Base-by-base conservation (phyloP, 192 early-diverging fungal genomes). In the Entomortierella lignicola region DNA sequence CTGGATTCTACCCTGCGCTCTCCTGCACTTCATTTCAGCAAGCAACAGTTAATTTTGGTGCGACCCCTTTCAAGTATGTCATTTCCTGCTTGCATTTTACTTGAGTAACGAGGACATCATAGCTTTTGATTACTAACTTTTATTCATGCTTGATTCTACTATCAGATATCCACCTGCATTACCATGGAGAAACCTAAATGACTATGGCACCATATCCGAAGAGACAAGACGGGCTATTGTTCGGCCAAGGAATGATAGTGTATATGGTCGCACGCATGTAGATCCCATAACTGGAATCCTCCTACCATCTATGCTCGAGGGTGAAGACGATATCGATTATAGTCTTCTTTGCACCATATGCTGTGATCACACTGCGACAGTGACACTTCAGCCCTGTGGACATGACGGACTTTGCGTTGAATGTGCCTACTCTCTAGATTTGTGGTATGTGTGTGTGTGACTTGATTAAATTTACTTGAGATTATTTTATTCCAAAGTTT, bases 1-100 rank as follows among this genome's bases (percentile, higher is more conserved):
- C 55, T 10, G 86, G 87, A 20, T 72, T 83, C 72, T 94, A 84
- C 63, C 94, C 94, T 5, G 93, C 94, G 8, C 77, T 91, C 18
- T 93, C 91, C 6, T 82, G 95, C 21, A 90, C 94, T 6, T 89
- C 89, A 1, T 85, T 89, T 44, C 92, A 95, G 64, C 90, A 89
- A 15, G 90, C 90, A 5, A 61, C 81, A 29, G 70, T 95, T 37
- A 83, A 83, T n/a, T 94, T 95, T 89, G 94, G 94, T 15, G 82
- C 80, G 8, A 71, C 71, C 7, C 70, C 71, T 0, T 84, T 82
- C 69, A 74, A 68, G 81, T 84, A 72, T 48, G 56, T 44, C 23
- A 37, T 37, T 37, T 37, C 10, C n/a, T 7, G 34, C 34, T 37
- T 10, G 34, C 34, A 37, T 37, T 37, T 37, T 37, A 37, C 34